A percentile compares a stretch with the other conserved stretches of the same genome.
Evolutionary conservation across 768 basidiomycete genomes (phyloP).

Genomic region (Aureoboletus auriporus): DNA sequence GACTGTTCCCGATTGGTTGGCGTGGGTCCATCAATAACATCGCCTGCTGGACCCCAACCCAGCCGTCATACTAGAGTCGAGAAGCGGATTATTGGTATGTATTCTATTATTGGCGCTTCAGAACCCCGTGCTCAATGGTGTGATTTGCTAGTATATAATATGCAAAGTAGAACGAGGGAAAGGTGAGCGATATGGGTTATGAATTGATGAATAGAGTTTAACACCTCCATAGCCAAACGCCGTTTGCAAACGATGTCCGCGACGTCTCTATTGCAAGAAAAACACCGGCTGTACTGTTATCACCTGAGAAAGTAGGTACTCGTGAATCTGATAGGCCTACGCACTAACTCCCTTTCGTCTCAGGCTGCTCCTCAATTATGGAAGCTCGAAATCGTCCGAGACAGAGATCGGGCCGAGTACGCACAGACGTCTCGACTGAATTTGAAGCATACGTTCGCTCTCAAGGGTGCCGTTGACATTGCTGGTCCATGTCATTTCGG

Average conservation of each 20-base stretch:
- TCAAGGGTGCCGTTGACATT: constrained; percentile 64
- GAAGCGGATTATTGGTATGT: constrained; percentile 50
- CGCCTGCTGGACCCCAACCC: constrained; percentile 41
- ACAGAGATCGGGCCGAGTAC: constrained; percentile 37
- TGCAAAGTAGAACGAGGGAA: constrained; percentile 40
- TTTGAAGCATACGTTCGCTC: constrained; percentile 69
- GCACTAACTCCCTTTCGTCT: constrained; percentile 9
- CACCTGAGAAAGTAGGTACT: constrained; percentile 25
- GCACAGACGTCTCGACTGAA: constrained; percentile 28
- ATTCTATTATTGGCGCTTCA: neutral
- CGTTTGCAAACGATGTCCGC: constrained; percentile 52
- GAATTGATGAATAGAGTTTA: constrained; percentile 3
- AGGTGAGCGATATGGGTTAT: constrained; percentile 31
- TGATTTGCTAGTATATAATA: constrained; percentile 41
- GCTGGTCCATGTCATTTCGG: constrained; percentile 83
- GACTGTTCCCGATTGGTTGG: constrained; percentile 45
- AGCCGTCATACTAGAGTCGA: constrained; percentile 46
- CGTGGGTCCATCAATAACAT: constrained; percentile 45
- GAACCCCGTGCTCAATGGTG: constrained; percentile 2
- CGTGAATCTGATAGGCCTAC: constrained; percentile 5
- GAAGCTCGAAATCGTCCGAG: constrained; percentile 64
- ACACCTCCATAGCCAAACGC: constrained; percentile 41
- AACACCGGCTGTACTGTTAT: constrained; percentile 41
- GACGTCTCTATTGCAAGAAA: constrained; percentile 46
- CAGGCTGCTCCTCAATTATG: constrained; percentile 78